Conservation (phyloP, 495 filamentous ascomycete genomes). For the Jackrogersella minutella region DNA sequence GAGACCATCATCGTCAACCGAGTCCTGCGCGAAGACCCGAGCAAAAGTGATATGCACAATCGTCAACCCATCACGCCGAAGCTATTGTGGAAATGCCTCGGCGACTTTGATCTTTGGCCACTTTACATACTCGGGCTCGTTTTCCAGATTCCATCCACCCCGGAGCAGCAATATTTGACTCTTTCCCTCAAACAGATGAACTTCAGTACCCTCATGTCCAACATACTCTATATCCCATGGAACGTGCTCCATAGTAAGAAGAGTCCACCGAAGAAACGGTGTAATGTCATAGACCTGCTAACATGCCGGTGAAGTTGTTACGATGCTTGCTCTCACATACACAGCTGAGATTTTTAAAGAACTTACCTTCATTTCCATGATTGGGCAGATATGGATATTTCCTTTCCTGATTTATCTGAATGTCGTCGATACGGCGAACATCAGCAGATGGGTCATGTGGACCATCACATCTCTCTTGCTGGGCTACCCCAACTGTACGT, state of each 20-base stretch:
- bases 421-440: conserved; percentile 50
- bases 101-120: conserved; percentile 79
- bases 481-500: conserved; percentile 62
- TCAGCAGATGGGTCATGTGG: conserved; percentile 62
- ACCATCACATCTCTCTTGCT: conserved; percentile 65
- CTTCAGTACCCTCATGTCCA: conserved; percentile 73
- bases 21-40: conserved; percentile 74
- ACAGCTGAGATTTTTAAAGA: conserved; percentile 56
- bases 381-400: conserved; percentile 61
- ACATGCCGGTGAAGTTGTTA: conserved; percentile 39
- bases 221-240: conserved; percentile 53
- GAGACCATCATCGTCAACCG: conserved; percentile 77
- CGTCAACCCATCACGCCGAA: conserved; percentile 68
- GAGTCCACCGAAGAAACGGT: not conserved
- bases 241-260: conserved; percentile 47
- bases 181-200: conserved; percentile 67
- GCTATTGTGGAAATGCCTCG: conserved; percentile 66
- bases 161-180: conserved; percentile 69
- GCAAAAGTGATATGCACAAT: conserved; percentile 68
- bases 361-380: conserved; percentile 53
- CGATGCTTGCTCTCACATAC: conserved; percentile 57
- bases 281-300: conserved; percentile 15
- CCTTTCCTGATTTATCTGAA: conserved; percentile 63
- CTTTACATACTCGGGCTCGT: conserved; percentile 71
- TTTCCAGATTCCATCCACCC: conserved; percentile 65